Evolutionary conservation across 2,329 filamentous ascomycete species (phyloP), one percentile per base, ranked within the genome.

Genomic region (Nemania serpens): DNA sequence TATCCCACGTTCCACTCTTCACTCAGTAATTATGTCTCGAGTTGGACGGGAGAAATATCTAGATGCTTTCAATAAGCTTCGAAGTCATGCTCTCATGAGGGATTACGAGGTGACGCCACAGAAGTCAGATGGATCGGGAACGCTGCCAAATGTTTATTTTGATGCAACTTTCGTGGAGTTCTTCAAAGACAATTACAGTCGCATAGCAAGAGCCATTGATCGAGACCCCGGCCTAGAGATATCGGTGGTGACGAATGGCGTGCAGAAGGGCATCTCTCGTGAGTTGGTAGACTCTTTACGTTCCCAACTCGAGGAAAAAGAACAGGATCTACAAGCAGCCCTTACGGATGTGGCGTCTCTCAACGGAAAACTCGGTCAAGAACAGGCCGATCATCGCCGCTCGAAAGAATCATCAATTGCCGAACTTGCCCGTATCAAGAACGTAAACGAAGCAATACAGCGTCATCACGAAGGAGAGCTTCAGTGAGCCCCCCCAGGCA

Each of bases 171-270:
- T 97, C 75, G 88, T 99, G 57, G 91, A 97, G 62, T 97, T 98
- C 70, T 86, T 97, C 70, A 97, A 97, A 71, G 93, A 98, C 71
- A 97, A 97, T 72, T 98, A 96, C 73, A 94, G 91, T 70, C 89
- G 93, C 9, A 79, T 97, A 59, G 80, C 89, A 41, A 87, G 92
- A 64, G 91, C 92, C 13, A 91, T 99, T 68, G 95, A 99, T 75
- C 88, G 94, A 62, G 91, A 97, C 64, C 95, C 95, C 0, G 91
- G 89, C 1, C 81, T 96, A 62, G 95, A 99, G 73, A 88, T 96
- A 25, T 89, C 92, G 0, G 85, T 95, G 11, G 82, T 93, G 58
- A 83, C 88, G 45, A 92, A 93, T 71, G 91, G 91, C 0, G 79
- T 93, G 11, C 88, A 95, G 67, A 93, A 94, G 70, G 94, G 94